Conservation (phyloP, 2,329 filamentous ascomycete genomes). For the Xylariaceae sp. region DNA sequence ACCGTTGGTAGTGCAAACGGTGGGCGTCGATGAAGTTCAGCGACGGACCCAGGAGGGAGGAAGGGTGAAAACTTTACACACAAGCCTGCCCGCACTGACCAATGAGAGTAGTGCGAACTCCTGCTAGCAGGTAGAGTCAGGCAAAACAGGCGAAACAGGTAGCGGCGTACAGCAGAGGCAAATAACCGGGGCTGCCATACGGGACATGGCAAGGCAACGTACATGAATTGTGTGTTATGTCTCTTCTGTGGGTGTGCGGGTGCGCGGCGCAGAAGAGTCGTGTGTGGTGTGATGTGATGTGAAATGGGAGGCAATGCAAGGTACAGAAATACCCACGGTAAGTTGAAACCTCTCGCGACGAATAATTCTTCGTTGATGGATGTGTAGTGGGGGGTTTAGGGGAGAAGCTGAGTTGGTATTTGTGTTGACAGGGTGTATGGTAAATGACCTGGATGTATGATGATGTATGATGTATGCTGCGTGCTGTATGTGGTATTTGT, state of each 20-base stretch:
- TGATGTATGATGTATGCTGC: no score
- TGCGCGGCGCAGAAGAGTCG: background rate
- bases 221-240: conserved; percentile 8
- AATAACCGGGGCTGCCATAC: conserved; percentile 23
- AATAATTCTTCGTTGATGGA: conserved; percentile 3
- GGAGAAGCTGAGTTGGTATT: no score
- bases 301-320: conserved; percentile 15
- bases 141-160: conserved; percentile 9
- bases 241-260: conserved; percentile 2
- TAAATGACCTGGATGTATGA: no score
- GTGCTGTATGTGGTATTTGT: background rate
- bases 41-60: conserved; percentile 18
- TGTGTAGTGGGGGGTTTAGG: conserved; percentile 7
- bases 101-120: conserved; percentile 24
- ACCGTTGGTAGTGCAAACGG: conserved; percentile 8
- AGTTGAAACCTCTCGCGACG: conserved; percentile 4
- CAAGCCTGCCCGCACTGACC: conserved; percentile 14
- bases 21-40: conserved; percentile 5
- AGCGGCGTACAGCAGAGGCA: conserved; percentile 8
- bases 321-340: conserved; percentile 17
- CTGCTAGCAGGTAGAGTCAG: conserved; percentile 15
- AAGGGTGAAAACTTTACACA: conserved; percentile 27
- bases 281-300: conserved; percentile 5
- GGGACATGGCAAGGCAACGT: conserved; percentile 19
- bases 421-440: no score